Conservation (phyloP, 768 basidiomycete species). For the Vararia minispora region DNA sequence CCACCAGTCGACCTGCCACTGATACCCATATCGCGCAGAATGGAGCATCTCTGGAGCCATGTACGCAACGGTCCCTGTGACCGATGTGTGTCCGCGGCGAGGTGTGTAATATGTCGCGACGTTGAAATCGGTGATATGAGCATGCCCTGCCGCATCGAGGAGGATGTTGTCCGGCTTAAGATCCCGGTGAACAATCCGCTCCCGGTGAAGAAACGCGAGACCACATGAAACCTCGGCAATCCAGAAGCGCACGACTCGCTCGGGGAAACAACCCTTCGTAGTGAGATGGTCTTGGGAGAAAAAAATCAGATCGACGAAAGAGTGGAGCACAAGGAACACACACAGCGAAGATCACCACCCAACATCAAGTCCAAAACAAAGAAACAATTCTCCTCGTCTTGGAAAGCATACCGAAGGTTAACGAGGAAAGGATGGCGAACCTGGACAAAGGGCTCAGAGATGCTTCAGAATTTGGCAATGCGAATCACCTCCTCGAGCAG, state of each 20-base stretch:
- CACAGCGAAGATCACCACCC: slow-evolving; percentile 87
- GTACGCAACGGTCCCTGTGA: slow-evolving; percentile 98
- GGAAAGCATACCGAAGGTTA: slow-evolving; percentile 91
- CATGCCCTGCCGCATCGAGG: slow-evolving; percentile 87
- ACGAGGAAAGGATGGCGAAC: slow-evolving; percentile 86
- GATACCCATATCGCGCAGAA: slow-evolving; percentile 73
- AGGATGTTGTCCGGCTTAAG: slow-evolving; percentile 97
- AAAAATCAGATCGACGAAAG: slow-evolving; percentile 4
- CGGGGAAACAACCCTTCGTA: slow-evolving; percentile 50
- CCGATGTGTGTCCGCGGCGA: slow-evolving; percentile 76
- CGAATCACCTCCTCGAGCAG: slow-evolving; percentile 38
- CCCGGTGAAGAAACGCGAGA: slow-evolving; percentile 80
- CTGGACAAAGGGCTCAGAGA: slow-evolving; percentile 24
- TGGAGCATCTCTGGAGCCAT: slow-evolving; percentile 95
- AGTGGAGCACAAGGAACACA: slow-evolving; percentile 20
- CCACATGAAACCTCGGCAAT: slow-evolving; percentile 79
- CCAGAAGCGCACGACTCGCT: slow-evolving; percentile 78
- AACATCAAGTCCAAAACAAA: slow-evolving; percentile 96
- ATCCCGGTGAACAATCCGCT: slow-evolving; percentile 95
- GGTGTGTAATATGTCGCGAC: slow-evolving; percentile 97
- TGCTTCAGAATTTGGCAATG: too few species aligned
- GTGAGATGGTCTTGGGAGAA: slow-evolving; percentile 66
- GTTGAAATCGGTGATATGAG: slow-evolving; percentile 97
- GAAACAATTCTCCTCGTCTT: slow-evolving; percentile 96
- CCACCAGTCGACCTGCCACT: slow-evolving; percentile 94